Conservation (phyloP, 768 basidiomycete species). For the Nevesoporus exiguus region DNA sequence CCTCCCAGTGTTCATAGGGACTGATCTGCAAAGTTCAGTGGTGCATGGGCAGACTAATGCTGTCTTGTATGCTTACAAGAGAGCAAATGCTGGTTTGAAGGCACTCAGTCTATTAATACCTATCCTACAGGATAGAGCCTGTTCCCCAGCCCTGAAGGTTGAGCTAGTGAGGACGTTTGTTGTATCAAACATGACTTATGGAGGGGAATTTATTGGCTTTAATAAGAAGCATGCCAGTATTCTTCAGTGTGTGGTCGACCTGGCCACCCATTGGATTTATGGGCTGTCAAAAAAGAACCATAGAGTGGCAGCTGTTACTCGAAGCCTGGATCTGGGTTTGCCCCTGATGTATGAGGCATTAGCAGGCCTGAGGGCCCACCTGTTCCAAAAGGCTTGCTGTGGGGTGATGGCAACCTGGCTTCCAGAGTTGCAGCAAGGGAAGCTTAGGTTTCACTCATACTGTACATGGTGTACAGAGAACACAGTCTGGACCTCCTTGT, state of each 20-base stretch:
- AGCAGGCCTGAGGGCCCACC: background rate
- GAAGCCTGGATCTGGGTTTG: background rate
- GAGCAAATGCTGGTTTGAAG: no score
- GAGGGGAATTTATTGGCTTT: background rate
- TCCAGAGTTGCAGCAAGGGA: no score
- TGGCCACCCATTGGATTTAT: background rate
- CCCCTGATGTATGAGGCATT: background rate
- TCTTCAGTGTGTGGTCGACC: background rate
- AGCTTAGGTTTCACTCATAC: background rate
- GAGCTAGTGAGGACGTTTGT: background rate
- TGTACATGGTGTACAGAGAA: background rate
- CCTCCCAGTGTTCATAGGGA: background rate
- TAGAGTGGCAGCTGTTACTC: background rate
- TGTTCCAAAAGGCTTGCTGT: background rate
- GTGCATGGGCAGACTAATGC: background rate
- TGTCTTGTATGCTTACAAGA: background rate
- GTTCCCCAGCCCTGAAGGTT: background rate
- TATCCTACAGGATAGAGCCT: background rate
- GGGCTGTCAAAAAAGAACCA: background rate
- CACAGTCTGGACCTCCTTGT: background rate
- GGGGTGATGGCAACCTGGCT: background rate
- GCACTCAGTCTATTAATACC: background rate
- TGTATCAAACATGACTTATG: background rate
- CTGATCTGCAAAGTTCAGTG: background rate
- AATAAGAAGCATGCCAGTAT: background rate